A percentile compares a stretch with the other conserved stretches of the same genome.
phyloP scores from a whole-genome alignment of 202 grass and related monocot genomes.

The Brachypodium distachyon region DNA sequence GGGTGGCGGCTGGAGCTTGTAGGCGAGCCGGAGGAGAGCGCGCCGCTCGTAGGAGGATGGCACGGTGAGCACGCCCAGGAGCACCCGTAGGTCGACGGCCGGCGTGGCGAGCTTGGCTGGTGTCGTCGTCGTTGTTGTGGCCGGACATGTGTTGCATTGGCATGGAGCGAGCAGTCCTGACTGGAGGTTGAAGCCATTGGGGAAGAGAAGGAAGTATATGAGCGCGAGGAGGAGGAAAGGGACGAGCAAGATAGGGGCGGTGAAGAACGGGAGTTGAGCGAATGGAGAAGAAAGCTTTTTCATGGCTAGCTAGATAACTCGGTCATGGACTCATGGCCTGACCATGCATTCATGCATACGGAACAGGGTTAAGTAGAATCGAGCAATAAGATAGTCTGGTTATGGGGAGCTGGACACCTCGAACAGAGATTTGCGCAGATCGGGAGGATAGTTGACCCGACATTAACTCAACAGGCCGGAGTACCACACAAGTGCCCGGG shows the following conservation, averaged over 20 bases:
- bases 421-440: no score
- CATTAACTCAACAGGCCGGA: no score
- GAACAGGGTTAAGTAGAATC: no score
- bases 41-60: slow-evolving; percentile 42
- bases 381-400: no score
- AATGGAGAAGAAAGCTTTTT: neutral
- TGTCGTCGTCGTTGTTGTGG: neutral
- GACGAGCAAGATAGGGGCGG: no score
- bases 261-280: neutral
- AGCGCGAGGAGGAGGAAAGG: neutral
- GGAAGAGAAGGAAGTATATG: slow-evolving; percentile 2
- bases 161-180: neutral
- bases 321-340: no score
- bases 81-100: no score
- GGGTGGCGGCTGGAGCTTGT: neutral
- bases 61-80: slow-evolving; percentile 43
- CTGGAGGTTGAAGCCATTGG: slow-evolving; percentile 6
- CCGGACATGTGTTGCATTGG: neutral
- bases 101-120: neutral
- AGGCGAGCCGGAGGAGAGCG: slow-evolving; percentile 36
- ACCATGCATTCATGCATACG: no score
- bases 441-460: no score
- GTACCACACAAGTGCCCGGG: no score
- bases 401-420: no score
- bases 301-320: no score